Evolutionary conservation across 441 rosid genomes (phyloP), one percentile per base, ranked within the genome.

Genomic region (Populus hybrid): DNA sequence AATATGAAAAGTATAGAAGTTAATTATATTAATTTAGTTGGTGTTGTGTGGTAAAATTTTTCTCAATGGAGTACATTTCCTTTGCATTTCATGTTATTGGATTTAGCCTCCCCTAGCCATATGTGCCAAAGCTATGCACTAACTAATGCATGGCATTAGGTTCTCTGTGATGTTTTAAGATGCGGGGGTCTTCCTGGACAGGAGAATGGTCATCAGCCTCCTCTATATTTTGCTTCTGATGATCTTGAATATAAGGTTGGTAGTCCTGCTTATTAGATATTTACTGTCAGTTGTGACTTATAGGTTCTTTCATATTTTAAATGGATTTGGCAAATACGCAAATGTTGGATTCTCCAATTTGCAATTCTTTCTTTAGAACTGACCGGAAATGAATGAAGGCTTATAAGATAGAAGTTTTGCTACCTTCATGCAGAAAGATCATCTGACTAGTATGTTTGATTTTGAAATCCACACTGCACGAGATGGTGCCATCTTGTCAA

Each of bases 131-230:
- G 72, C 30, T 71, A 59, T 76, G 10, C 74, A 40, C 78, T 79
- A 59, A 78, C 73, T 38, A 32, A 18, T 64, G 61, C 28, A 53
- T 69, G 9, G 4, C 63, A 64, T 70, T 81, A 94, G 98, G 98
- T 94, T 82, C 92, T 93, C 38, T 91, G 94, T 82, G 98, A 91
- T 79, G 88, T 93, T 76, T 80, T 93, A 81, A 88, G 94, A 83
- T 91, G 92, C 21, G 98, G 97, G 74, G 97, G 98, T 74, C 97
- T 90, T 53, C 97, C 98, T 79, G 95, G 93, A 83, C 84, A 84
- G 77, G 88, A 82, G 75, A 78, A 74, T 69, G 94, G 92, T 72
- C 82, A 87, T 61, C 97, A 91, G 76, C 97, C 92, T 0, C 85
- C 63, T 74, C 83, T 94, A 36, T 89, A 86, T 83, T 93, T 94